Conservation (phyloP, 805 yeast genomes). For the Lachancea dasiensis region DNA sequence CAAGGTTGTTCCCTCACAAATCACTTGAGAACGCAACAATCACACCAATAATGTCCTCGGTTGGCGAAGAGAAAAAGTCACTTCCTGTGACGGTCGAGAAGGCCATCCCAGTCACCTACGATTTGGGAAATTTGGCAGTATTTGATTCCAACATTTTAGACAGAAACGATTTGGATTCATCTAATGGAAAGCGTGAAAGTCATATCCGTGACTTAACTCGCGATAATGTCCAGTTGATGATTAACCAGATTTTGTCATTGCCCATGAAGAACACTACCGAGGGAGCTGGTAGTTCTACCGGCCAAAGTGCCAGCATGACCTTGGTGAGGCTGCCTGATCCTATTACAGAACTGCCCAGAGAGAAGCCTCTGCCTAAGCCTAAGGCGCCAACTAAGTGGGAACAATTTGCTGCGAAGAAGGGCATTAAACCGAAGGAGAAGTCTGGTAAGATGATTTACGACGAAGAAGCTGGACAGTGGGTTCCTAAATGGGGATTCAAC, state of each 20-base stretch:
- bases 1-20: neutral
- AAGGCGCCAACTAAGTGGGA: slow-evolving; percentile 97
- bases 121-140: slow-evolving; percentile 84
- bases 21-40: neutral
- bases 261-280: slow-evolving; percentile 88
- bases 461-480: slow-evolving; percentile 92
- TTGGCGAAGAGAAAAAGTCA: slow-evolving; percentile 17
- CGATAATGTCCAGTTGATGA: slow-evolving; percentile 86
- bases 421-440: slow-evolving; percentile 84
- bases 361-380: slow-evolving; percentile 88
- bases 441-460: slow-evolving; percentile 86
- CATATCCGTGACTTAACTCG: slow-evolving; percentile 64
- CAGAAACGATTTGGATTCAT: slow-evolving; percentile 43
- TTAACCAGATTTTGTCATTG: slow-evolving; percentile 83
- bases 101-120: slow-evolving; percentile 82
- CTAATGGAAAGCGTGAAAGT: slow-evolving; percentile 55
- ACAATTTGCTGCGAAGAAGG: slow-evolving; percentile 90
- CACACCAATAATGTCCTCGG: slow-evolving; percentile 4
- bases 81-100: slow-evolving; percentile 82
- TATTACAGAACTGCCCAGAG: slow-evolving; percentile 79
- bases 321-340: slow-evolving; percentile 83
- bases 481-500: slow-evolving; percentile 95
- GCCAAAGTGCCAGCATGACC: slow-evolving; percentile 67
- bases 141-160: slow-evolving; percentile 88
- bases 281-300: slow-evolving; percentile 50